Base-by-base conservation (phyloP, 2,329 filamentous ascomycete species). In the Neopestalotiopsis rosae region DNA sequence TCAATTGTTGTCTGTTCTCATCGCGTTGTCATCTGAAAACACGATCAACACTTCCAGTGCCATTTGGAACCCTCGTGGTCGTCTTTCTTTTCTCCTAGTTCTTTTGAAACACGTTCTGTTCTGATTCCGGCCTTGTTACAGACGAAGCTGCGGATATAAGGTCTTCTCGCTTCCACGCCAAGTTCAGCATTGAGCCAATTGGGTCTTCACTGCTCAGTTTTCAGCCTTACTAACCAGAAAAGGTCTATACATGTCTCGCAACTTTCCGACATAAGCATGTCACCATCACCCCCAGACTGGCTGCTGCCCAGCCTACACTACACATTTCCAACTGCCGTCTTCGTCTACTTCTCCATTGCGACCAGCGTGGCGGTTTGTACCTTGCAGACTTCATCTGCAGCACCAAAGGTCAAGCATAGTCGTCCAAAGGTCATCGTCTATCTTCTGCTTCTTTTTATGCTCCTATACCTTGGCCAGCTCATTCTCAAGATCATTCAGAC, bases 341-440 rank as follows among this genome's bases (percentile, higher is more conserved):
- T 90, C 73, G 62, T 82, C 67, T 91, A 88, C 78, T 92, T 90
- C 76, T 76, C 87, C 65, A 70, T 84, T 66, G 81, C 89, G 9
- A 85, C 84, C 30, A 78, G 83, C 38, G 72, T 88, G 65, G 86
- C 86, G 4, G 79, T 87, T 49, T 89, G 85, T 76, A 87, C 84
- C 20, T 79, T 90, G 32, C 85, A 88, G 72, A 85, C 84, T 30
- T 81, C 80, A 13, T 73, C 79, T 64, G 76, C 78, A 70, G 72
- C 76, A 68, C 68, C 71, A 28, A 80, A 73, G 72, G 76, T 75
- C 69, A 67, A 81, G 56, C 79, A 83, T 69, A 78, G 80, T 67
- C 82, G 82, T 65, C 82, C 83, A 65, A 76, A 79, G 69, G 74
- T 85, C 61, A 82, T 87, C 70, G 77, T 85, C 17, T 80, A 74